phyloP scores from a whole-genome alignment of 208 protist genomes.

The Leishmania martiniquensis region DNA sequence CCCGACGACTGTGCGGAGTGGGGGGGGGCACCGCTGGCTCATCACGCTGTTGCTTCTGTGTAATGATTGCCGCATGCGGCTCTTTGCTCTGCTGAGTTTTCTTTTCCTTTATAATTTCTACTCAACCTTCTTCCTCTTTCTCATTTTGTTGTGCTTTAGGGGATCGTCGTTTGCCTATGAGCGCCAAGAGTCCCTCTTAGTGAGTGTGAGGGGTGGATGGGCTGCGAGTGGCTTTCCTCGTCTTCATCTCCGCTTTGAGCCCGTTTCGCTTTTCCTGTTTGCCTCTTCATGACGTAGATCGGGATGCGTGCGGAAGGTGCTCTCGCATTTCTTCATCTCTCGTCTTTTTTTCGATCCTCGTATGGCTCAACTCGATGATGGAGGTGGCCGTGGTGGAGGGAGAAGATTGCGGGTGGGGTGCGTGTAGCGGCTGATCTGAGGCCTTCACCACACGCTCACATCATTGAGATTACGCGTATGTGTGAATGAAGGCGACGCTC shows the following conservation, averaged over 20 bases:
- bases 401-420: neutral
- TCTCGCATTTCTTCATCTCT: too few relatives aligned
- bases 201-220: neutral
- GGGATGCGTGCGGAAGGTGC: too few relatives aligned
- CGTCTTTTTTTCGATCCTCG: too few relatives aligned
- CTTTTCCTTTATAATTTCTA: neutral
- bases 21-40: neutral
- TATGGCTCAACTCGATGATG: too few relatives aligned
- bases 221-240: neutral
- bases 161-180: neutral
- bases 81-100: neutral
- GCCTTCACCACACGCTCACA: neutral
- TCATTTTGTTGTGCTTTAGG: too few relatives aligned
- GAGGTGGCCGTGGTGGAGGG: neutral
- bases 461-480: neutral
- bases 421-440: neutral
- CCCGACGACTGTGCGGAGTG: neutral
- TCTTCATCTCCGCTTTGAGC: neutral
- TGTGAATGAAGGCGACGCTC: neutral
- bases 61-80: neutral
- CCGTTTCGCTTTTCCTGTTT: too few relatives aligned
- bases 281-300: neutral
- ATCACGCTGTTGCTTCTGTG: neutral
- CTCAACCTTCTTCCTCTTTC: neutral
- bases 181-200: neutral